Percentiles rank a stretch among this genome's conserved stretches.
Conservation (phyloP, 495 filamentous ascomycete genomes). For the Penicillium diatomitis region DNA sequence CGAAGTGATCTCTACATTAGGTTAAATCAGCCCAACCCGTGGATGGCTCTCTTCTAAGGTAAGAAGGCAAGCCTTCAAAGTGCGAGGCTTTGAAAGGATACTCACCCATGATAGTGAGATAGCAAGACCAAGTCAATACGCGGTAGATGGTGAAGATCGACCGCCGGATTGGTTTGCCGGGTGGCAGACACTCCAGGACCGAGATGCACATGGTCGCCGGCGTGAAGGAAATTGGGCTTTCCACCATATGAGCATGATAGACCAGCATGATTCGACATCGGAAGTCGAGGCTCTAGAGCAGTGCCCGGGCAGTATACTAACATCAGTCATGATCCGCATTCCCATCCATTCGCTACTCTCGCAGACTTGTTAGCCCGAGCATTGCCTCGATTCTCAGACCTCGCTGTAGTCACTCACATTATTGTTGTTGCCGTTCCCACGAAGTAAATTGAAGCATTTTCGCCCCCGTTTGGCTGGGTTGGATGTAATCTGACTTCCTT, state of each 20-base stretch:
- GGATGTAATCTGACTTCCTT: conserved; percentile 38
- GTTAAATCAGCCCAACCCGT: neutral
- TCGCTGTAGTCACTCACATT: conserved; percentile 25
- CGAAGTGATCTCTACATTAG: conserved; percentile 49
- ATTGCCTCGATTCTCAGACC: neutral
- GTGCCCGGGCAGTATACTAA: conserved; percentile 1
- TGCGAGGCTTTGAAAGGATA: neutral
- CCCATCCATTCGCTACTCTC: conserved; percentile 45
- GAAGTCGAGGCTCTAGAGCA: neutral
- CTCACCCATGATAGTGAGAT: conserved; percentile 54
- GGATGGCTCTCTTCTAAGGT: no score
- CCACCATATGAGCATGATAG: neutral
- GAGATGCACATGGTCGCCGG: conserved; percentile 59
- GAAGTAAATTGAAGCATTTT: conserved; percentile 45
- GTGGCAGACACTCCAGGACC: conserved; percentile 49
- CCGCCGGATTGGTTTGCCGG: conserved; percentile 47
- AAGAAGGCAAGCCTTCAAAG: no score
- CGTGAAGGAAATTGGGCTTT: conserved; percentile 59
- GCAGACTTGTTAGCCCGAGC: neutral
- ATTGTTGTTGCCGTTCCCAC: conserved; percentile 61
- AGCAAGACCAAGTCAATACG: conserved; percentile 51
- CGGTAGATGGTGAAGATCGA: conserved; percentile 52
- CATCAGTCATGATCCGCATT: conserved; percentile 57
- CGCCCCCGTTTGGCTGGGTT: conserved; percentile 14
- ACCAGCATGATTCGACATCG: no score